Evolutionary conservation across 208 protist species (phyloP), one percentile per base, ranked within the genome.

Genomic region (Trypanosoma grayi): DNA sequence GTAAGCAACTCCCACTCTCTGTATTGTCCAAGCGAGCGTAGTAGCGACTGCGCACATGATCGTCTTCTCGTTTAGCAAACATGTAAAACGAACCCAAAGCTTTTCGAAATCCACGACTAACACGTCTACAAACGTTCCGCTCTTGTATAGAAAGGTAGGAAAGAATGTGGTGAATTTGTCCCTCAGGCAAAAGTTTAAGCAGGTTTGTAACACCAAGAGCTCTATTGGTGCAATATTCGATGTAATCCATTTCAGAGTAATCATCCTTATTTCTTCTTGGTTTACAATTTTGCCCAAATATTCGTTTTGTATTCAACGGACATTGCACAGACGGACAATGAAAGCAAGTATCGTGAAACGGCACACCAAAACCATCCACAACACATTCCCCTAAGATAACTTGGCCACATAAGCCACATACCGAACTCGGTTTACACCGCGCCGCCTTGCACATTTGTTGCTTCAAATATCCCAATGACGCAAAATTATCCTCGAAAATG

Each of bases 21-120:
- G n/a, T 48, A 22, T 30, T 28, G 7, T 60, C 37, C 25, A 68
- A 60, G 10, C 51, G 50, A 16, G 51, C 37, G 28, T 39, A 47
- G 24, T 61, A 68, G 36, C 52, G 53, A 52, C 62, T 44, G 44
- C 9, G 33, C 8, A 60, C 1, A 39, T 55, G n/a, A 40, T 68
- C 36, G 37, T 60, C 62, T 45, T 68, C 53, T 45, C 62, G 43
- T 33, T 59, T 60, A 13, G 31, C n/a, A 60, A 68, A 60, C 6
- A 58, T 37, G 48, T 61, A 60, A 55, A 68, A 68, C 5, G 51
- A 55, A 24, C 34, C 31, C 34, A 68, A 22, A n/a, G 30, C 22
- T 34, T 55, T 59, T 39, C 51, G 62, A 40, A 68, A 60, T 48
- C 4, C 34, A 54, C 51, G 33, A 43, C 34, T 56, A 50, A 68